Conservation (phyloP, 2,329 filamentous ascomycete species). For the Aspergillus sp. region DNA sequence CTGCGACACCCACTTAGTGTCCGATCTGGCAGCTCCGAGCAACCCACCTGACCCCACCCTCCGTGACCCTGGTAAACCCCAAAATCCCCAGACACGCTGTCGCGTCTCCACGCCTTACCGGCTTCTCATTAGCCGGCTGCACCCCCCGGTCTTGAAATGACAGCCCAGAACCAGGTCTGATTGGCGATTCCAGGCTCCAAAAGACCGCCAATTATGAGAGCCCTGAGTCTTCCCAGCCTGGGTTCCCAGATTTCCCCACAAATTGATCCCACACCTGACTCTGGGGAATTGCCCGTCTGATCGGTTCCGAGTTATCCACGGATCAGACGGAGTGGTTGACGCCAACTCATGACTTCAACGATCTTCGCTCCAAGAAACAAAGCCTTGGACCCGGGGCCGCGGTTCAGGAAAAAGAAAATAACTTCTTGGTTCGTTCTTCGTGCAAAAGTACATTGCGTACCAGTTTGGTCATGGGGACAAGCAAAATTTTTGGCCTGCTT, state of each 20-base stretch:
- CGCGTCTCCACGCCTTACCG: too few relatives aligned
- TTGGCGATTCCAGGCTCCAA: too few relatives aligned
- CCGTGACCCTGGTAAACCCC: neutral
- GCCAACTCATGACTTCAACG: neutral
- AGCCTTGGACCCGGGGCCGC: neutral
- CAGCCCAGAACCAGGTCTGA: too few relatives aligned
- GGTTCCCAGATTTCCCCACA: neutral
- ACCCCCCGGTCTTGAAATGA: too few relatives aligned
- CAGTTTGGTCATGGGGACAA: neutral
- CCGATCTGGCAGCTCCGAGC: constrained; percentile 13
- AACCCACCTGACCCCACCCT: constrained; percentile 12
- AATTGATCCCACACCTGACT: neutral
- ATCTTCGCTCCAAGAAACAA: neutral
- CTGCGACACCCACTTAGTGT: constrained; percentile 14
- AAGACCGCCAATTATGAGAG: too few relatives aligned
- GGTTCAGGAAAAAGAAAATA: neutral
- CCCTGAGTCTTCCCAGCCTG: neutral
- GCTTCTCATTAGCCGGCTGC: too few relatives aligned
- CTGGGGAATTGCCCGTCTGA: neutral
- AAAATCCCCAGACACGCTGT: neutral
- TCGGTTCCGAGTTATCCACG: constrained; percentile 3
- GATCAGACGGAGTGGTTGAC: neutral
- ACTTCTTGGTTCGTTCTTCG: too few relatives aligned
- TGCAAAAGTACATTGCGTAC: neutral
- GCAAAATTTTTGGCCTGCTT: neutral